Evolutionary conservation across 129 eudicot genomes (phyloP), one percentile per base, ranked within the genome.

Genomic region (Artemisia argyi): DNA sequence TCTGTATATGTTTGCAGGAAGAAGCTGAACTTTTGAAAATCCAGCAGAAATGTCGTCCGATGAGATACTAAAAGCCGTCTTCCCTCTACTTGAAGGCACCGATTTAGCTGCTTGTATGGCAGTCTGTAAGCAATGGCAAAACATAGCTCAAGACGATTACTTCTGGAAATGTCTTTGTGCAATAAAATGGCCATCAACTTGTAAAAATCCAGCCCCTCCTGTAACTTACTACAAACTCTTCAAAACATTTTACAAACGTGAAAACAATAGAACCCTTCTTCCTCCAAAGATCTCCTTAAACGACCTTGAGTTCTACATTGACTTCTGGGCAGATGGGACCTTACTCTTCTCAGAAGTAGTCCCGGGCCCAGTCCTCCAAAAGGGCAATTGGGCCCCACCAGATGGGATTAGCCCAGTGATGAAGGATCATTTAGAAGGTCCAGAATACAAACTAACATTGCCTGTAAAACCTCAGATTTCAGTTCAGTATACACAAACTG

Each of bases 151-250:
- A 78, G 96, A 92, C 48, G 98, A 92, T 84, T 92, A 85, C 74
- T 81, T 89, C 19, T 92, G 98, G 98, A 92, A 89, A 78, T 89
- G 96, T 73, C 80, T 92, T 0, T 92, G 98, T 68, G 76, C 86
- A 17, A 85, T 85, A 78, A 87, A 76, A 82, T 92, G 96, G 98
- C 98, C 98, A 49, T 92, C 98, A 14, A 66, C 82, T 35, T 89
- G 95, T 78, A 87, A 89, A 69, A 75, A 72, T 28, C 69, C 88
- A 13, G 65, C 85, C 0, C 94, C 95, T 9, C 83, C 86, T 22
- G 70, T 61, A 39, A 75, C 92, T 51, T 92, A 85, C 69, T 73
- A 73, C 58, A 83, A 89, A 68, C 82, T 89, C 14, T 92, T 76
- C 64, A 77, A 78, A 56, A 78, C 83, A 51, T 89, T 87, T 61